These are phyloP conservation scores for Benincasa hispida DNA, from an alignment of 306 rosid species.

Conservation along the genomic window DNA sequence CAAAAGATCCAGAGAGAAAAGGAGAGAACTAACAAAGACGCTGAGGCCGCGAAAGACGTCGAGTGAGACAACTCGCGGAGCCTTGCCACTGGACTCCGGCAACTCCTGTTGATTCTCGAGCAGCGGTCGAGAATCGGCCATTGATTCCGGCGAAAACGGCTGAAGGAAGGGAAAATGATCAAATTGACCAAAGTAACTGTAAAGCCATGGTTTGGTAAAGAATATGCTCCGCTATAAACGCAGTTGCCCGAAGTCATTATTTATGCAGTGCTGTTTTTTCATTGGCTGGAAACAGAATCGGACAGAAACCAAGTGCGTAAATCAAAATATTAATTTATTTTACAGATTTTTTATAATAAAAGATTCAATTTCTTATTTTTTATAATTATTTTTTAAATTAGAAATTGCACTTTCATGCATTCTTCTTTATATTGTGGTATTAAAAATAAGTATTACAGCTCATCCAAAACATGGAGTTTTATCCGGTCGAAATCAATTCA, in stretches of 20 bases:
- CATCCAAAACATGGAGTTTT: too few relatives aligned
- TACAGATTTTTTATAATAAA: neutral
- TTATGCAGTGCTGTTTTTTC: neutral
- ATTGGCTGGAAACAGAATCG: neutral
- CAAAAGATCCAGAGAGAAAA: neutral
- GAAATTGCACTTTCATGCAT: too few relatives aligned
- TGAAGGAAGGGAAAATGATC: neutral
- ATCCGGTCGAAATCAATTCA: too few relatives aligned
- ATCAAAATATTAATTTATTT: neutral
- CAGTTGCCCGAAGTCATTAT: neutral
- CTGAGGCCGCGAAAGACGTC: slow-evolving; percentile 95
- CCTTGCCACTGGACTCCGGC: slow-evolving; percentile 5
- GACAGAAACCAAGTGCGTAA: neutral
- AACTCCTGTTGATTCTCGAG: slow-evolving; percentile 13
- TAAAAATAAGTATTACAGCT: too few relatives aligned
- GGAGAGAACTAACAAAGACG: slow-evolving; percentile 43
- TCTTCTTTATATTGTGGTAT: too few relatives aligned
- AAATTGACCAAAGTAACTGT: too few relatives aligned
- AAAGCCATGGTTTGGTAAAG: neutral
- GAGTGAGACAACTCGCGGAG: slow-evolving; percentile 59
- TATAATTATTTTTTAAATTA: too few relatives aligned
- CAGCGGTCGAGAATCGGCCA: slow-evolving; percentile 40
- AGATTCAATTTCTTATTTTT: too few relatives aligned
- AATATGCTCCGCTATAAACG: neutral
- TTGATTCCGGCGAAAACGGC: slow-evolving; percentile 4